Evolutionary conservation across 345 rosid species (phyloP), one percentile per base, ranked within the genome.

Genomic region (Aurinia saxatilis): DNA sequence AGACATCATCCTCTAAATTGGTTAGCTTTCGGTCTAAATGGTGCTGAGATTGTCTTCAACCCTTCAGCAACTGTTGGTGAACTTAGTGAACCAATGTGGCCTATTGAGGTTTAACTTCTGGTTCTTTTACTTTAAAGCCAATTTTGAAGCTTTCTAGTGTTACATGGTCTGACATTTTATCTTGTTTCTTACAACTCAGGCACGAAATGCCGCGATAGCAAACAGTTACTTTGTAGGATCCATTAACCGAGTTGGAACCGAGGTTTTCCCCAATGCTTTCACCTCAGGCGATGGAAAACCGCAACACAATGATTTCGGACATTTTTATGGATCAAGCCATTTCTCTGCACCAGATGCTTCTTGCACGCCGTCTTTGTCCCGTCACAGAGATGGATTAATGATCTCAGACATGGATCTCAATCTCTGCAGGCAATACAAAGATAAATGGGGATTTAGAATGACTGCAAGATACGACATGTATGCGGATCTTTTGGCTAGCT

Each of bases 21-120:
- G 99, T 66, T 87, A 68, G 99, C 95, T 54, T 92, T 92, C 78
- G 99, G 95, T 70, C 73, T 92, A 68, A 87, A 92, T 77, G 97
- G 96, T 68, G 99, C 99, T 0, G 97, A 90, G 81, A 92, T 92
- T 68, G 99, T 92, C 54, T 92, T 92, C 77, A 92, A 92, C 71
- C 97, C 99, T 75, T 90, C 99, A 21, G 99, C 99, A 16, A 92
- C 99, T 13, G 99, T 90, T 18, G 99, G 97, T 71, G 88, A 76
- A 79, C 96, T 92, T 57, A 90, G 97, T 50, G 95, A 92, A 80
- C 99, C 99, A 53, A 90, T 92, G 99, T 92, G 99, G 99, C 95
- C 99, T 14, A 77, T 92, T 44, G 99, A 92, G 96, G 98, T 92
- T 65, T 49, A 18, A 44, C 14, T 66, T 54, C 19, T 29, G 8